Percentiles rank a stretch among this genome's conserved stretches.
Evolutionary conservation across 768 basidiomycete genomes (phyloP).

Genomic region (Pluteus cervinus): DNA sequence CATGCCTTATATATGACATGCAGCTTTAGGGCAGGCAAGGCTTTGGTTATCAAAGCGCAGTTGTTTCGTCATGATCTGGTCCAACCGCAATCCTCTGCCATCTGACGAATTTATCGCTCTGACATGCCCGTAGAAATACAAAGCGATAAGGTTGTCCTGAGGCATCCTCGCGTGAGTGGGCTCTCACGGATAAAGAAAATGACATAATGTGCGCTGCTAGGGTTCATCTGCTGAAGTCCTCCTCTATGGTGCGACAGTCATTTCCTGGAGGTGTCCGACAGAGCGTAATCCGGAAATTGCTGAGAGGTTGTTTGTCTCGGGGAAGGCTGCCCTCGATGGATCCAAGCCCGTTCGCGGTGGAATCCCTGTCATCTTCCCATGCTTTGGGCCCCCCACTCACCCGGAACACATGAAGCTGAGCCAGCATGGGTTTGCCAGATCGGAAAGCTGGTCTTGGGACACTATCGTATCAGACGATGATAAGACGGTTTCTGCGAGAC

Average conservation of each 20-base stretch:
- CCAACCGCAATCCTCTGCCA: too few relatives aligned
- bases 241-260: conserved; percentile 80
- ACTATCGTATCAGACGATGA: conserved; percentile 60
- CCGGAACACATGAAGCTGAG: conserved; percentile 61
- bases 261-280: conserved; percentile 72
- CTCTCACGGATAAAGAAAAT: neutral
- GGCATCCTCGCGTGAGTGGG: conserved; percentile 53
- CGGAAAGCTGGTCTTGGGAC: conserved; percentile 65
- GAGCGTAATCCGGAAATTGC: conserved; percentile 24
- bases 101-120: too few relatives aligned
- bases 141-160: conserved; percentile 40
- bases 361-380: conserved; percentile 69
- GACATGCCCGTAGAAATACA: conserved; percentile 53
- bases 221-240: conserved; percentile 63
- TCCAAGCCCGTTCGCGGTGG: conserved; percentile 64
- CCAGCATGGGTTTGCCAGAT: conserved; percentile 94
- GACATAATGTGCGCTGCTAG: conserved; percentile 25
- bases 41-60: too few relatives aligned
- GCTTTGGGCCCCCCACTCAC: conserved; percentile 82
- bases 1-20: too few relatives aligned
- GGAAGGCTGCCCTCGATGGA: conserved; percentile 74
- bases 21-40: too few relatives aligned
- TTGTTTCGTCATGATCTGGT: too few relatives aligned
- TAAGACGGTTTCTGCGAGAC: conserved; percentile 65
- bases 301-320: conserved; percentile 80